These are phyloP conservation scores for Oryza rufipogon DNA, from an alignment of 176 grass and related monocot species.

Conservation along the genomic window DNA sequence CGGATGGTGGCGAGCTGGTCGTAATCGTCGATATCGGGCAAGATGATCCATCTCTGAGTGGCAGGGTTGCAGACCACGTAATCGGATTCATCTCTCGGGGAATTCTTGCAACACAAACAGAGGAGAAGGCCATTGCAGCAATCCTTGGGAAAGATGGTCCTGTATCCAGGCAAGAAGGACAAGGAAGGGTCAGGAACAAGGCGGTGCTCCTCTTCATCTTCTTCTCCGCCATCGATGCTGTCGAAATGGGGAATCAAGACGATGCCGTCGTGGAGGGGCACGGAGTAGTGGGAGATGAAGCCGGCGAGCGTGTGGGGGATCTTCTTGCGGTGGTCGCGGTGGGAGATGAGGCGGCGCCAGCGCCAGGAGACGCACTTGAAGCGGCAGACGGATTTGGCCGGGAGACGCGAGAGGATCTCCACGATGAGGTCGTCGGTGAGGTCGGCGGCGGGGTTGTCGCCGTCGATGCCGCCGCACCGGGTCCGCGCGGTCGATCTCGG, in stretches of 20 bases:
- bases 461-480: too few species aligned
- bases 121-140: conserved; percentile 11
- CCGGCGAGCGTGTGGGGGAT: neutral
- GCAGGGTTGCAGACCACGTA: conserved; percentile 12
- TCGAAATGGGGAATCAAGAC: neutral
- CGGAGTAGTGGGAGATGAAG: neutral
- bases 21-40: neutral
- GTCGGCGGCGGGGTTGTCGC: too few species aligned
- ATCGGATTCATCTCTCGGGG: neutral
- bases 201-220: neutral
- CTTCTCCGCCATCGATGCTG: neutral
- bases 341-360: neutral
- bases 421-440: too few species aligned
- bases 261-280: neutral
- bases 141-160: neutral
- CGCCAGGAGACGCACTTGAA: too few species aligned
- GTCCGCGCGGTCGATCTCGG: neutral
- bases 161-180: neutral
- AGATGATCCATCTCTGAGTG: neutral
- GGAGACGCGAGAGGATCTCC: too few species aligned
- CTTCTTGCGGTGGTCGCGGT: too few species aligned
- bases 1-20: neutral
- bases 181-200: neutral
- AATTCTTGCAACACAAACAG: neutral
- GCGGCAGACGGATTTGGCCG: too few species aligned